phyloP scores from a whole-genome alignment of 768 basidiomycete species.

The Mycena epipterygia region DNA sequence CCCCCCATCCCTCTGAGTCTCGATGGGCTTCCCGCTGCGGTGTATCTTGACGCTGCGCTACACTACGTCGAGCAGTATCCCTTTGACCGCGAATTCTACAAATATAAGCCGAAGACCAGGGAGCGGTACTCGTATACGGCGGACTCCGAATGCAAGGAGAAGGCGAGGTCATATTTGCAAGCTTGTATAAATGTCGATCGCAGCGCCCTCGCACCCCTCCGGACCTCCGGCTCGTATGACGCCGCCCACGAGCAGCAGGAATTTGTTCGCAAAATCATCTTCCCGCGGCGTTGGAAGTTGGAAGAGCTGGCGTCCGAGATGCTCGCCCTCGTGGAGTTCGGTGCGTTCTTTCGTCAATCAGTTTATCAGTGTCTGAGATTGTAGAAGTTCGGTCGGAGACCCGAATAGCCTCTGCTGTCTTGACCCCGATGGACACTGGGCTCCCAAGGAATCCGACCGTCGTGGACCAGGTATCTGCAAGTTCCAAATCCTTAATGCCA shows the following conservation, averaged over 20 bases:
- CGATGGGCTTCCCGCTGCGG: not conserved
- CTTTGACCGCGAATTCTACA: not conserved
- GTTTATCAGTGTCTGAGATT: constrained; percentile 16
- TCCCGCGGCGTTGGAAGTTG: constrained; percentile 1
- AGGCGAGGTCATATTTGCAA: not conserved
- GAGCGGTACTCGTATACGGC: not conserved
- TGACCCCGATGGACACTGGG: constrained; percentile 12
- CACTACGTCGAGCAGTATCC: not conserved
- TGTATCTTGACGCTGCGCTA: constrained; percentile 4
- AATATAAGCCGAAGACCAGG: not conserved
- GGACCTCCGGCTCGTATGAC: constrained; percentile 6
- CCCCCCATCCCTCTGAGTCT: constrained; percentile 5
- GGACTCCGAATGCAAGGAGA: constrained; percentile 7
- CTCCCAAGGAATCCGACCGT: not conserved
- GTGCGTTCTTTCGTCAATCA: constrained; percentile 17
- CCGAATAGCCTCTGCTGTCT: constrained; percentile 9
- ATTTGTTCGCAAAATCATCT: not conserved
- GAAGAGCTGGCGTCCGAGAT: constrained; percentile 18
- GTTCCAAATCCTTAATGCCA: constrained; percentile 6
- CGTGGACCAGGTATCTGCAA: constrained; percentile 18
- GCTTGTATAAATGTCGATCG: constrained; percentile 5
- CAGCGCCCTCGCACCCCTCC: not conserved
- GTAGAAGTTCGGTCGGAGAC: constrained; percentile 1
- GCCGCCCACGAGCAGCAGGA: constrained; percentile 3
- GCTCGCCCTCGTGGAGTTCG: not conserved